Base-by-base conservation (phyloP, 2,329 filamentous ascomycete genomes). In the Fusarium sp. region DNA sequence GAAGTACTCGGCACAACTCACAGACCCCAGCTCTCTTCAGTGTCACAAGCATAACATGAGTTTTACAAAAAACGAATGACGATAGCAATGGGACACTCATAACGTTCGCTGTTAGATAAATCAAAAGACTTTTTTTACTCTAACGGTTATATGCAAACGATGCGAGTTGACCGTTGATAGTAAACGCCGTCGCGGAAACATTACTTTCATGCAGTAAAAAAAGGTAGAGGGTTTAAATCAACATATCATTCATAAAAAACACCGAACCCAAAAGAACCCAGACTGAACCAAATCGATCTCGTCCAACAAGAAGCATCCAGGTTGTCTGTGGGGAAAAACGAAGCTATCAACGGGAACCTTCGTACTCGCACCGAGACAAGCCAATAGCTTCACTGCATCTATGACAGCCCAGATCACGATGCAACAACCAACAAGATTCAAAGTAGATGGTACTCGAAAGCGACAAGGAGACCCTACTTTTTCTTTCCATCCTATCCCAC, bases 341-440 rank as follows among this genome's bases (percentile, higher is more conserved):
- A 52, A 52, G 18, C 47, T n/a, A 52, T 52, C 47, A 29, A 52
- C 47, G 47, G 47, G 10, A 52, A 52, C 27, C 47, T 52, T 52
- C 47, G 47, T 27, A 52, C 24, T 52, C 24, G 24, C 37, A 59
- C 62, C 31, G 54, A 57, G n/a, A 11, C 42, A 60, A 56, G 14
- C 71, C 71, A 73, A 73, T 74, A 29, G 24, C 52, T 10, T 31
- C 7, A n/a, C 27, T 8, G 18, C 13, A 64, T 57, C 52, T 60
- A 52, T 52, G 57, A 61, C 47, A 66, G 68, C 50, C 18, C 50
- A 69, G 71, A 73, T 73, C 71, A 54, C 63, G 71, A 69, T 74
- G 71, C 40, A 34, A 57, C 56, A 34, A 52, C 64, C 22, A 52
- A 31, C 14, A 40, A 24, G 45, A 62, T 40, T 40, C 50, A 45